Evolutionary conservation across 1,139 yeast genomes (phyloP), one percentile per base, ranked within the genome.

Genomic region (Groenewaldozyma auringiensis): DNA sequence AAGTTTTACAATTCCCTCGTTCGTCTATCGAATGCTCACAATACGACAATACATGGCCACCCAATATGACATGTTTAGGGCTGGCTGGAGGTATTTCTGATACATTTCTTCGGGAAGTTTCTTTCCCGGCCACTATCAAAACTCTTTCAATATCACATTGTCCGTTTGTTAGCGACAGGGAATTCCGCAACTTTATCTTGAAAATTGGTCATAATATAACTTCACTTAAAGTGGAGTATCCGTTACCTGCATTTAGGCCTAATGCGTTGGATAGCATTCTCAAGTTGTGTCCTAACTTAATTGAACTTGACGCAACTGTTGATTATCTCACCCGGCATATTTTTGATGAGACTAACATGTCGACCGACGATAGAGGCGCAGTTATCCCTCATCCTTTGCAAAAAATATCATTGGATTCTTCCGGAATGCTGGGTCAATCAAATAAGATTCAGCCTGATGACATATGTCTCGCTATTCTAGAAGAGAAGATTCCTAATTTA

Each of bases 51-150:
- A 55, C 57, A 9, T 92, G 97, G 97, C 97, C 98, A 0, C 76
- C 81, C 3, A 78, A 75, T 46, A 65, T 92, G 40, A 73, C 80
- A 59, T 80, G 78, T 56, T 66, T 92, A 40, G 77, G 94, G 47
- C 70, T 92, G 2, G 81, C 95, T 35, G 98, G 98, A 1, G 96
- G 96, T 3, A 79, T 92, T 4, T 77, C 94, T 1, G 86, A 88
- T 59, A 84, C 79, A 35, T 89, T 92, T 62, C 69, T 92, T 21
- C 66, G 72, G 37, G 74, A 72, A 29, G 79, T 94, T 1, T 61
- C 67, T 9, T 81, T 92, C 60, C 97, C 98, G 0, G 46, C 59
- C 2, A 77, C 89, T 1, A 81, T 92, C 39, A 77, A 78, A 2
- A 76, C 77, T 27, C 66, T 92, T 43, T 89, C 87, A 51, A 74